These are phyloP conservation scores for Chaetomium olivaceum DNA, from an alignment of 2,329 filamentous ascomycete genomes.

Conservation along the genomic window DNA sequence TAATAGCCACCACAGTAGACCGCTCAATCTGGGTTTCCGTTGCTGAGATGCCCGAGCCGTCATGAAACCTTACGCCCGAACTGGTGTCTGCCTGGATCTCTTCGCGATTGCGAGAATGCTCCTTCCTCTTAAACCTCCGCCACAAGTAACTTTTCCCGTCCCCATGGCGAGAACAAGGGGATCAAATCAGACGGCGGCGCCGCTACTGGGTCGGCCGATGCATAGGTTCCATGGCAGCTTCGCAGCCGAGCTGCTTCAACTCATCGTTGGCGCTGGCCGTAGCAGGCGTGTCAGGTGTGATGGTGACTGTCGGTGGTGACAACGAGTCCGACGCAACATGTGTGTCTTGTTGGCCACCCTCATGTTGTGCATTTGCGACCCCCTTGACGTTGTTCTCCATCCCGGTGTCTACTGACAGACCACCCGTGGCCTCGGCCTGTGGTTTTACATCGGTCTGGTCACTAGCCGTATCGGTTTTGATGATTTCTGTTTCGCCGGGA, in stretches of 20 bases:
- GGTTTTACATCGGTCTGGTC: conserved; percentile 42
- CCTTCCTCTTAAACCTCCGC: not conserved
- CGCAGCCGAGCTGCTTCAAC: conserved; percentile 48
- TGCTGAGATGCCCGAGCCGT: not conserved
- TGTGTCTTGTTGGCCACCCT: conserved; percentile 31
- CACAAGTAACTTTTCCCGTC: not conserved
- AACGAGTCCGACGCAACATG: conserved; percentile 32
- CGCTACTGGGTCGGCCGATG: conserved; percentile 40
- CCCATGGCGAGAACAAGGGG: not conserved
- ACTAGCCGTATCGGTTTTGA: conserved; percentile 36
- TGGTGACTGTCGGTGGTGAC: conserved; percentile 46
- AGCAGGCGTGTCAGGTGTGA: conserved; percentile 54
- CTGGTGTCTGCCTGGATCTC: not conserved
- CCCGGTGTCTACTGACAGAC: conserved; percentile 24
- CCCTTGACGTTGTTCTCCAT: not conserved
- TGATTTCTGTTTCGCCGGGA: conserved; percentile 24
- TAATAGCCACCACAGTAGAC: not conserved
- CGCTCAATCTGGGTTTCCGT: not conserved
- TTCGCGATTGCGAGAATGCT: not conserved
- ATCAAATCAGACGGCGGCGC: conserved; percentile 7
- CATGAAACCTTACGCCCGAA: not conserved
- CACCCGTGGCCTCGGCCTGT: conserved; percentile 37
- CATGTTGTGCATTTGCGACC: conserved; percentile 10
- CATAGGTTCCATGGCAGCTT: conserved; percentile 40
- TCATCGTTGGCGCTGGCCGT: conserved; percentile 40